These are phyloP conservation scores for Drosera spatulata DNA, from an alignment of 179 eudicot species.

Conservation along the genomic window DNA sequence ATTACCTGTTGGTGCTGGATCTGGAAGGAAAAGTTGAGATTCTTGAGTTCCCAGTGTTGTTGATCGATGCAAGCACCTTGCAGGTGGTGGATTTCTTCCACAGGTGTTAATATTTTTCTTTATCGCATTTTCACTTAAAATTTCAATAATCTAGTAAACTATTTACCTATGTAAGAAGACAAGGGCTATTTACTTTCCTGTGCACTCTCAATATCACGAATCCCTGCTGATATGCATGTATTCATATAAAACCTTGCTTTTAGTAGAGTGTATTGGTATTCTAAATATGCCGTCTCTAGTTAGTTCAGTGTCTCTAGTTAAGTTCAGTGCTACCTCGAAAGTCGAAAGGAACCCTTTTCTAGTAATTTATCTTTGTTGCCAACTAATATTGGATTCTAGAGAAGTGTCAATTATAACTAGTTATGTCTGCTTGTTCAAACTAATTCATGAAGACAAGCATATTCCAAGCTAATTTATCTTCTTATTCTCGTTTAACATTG, in stretches of 20 bases:
- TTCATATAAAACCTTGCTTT: too few relatives aligned
- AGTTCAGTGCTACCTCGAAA: too few relatives aligned
- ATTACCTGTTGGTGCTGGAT: conserved; percentile 82
- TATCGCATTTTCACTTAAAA: neutral
- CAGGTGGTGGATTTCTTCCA: conserved; percentile 64
- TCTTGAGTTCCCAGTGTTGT: conserved; percentile 87
- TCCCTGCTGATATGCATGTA: too few relatives aligned
- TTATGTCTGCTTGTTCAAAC: neutral
- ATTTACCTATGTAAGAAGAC: neutral
- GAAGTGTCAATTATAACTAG: neutral
- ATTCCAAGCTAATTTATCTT: too few relatives aligned
- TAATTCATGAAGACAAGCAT: too few relatives aligned
- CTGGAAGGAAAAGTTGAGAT: conserved; percentile 98
- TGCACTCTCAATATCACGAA: too few relatives aligned
- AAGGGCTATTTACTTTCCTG: neutral
- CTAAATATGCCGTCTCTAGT: too few relatives aligned
- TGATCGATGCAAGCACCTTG: conserved; percentile 72
- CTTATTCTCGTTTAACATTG: neutral
- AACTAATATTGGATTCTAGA: too few relatives aligned
- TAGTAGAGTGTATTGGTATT: too few relatives aligned
- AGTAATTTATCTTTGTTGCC: too few relatives aligned
- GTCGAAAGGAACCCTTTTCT: too few relatives aligned
- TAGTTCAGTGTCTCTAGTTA: too few relatives aligned
- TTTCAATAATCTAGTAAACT: neutral
- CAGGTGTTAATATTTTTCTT: conserved; percentile 4